Conservation (phyloP, 306 rosid species). For the Cicer arietinum region DNA sequence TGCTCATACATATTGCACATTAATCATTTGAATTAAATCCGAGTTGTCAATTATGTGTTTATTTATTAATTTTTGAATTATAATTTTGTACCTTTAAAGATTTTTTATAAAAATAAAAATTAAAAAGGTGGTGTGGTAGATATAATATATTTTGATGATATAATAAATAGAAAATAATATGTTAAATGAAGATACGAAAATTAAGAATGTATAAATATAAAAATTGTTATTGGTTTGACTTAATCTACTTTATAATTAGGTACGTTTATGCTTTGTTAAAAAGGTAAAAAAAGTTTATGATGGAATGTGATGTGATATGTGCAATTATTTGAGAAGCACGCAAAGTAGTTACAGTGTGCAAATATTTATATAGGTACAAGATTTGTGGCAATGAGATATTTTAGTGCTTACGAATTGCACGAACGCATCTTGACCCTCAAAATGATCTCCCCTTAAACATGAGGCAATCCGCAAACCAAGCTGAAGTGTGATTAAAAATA, state of each 20-base stretch:
- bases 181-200: too few relatives aligned
- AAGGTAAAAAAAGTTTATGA: background rate
- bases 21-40: too few relatives aligned
- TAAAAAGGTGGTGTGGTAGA: too few relatives aligned
- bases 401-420: constrained; percentile 47
- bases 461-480: constrained; percentile 3
- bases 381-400: constrained; percentile 38
- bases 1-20: too few relatives aligned
- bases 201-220: too few relatives aligned
- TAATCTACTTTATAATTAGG: background rate
- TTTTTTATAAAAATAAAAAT: too few relatives aligned
- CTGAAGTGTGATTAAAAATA: background rate
- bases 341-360: constrained; percentile 43
- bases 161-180: too few relatives aligned
- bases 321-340: constrained; percentile 54
- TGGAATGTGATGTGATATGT: constrained; percentile 30
- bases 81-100: too few relatives aligned
- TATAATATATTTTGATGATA: too few relatives aligned
- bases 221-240: background rate
- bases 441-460: background rate
- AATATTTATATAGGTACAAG: constrained; percentile 12
- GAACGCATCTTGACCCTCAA: constrained; percentile 41
- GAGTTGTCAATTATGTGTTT: too few relatives aligned
- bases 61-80: too few relatives aligned
- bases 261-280: background rate